These are phyloP conservation scores for Trichaptum fuscoviolaceum DNA, from an alignment of 768 basidiomycete genomes.

Conservation along the genomic window DNA sequence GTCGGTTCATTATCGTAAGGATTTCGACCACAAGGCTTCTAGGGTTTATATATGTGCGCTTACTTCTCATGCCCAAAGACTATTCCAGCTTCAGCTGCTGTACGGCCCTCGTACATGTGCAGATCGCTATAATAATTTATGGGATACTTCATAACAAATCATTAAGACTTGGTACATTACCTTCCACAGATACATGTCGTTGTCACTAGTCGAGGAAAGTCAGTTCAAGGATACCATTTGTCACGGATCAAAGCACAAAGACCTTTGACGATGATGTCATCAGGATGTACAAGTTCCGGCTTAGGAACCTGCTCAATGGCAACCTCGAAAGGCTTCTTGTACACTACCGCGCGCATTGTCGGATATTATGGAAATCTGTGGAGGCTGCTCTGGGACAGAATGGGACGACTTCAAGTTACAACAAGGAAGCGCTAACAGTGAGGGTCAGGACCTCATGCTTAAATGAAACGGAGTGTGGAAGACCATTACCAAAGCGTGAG, in stretches of 20 bases:
- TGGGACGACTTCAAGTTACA: neutral
- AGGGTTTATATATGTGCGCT: slow-evolving; percentile 7
- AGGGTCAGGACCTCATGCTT: neutral
- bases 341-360: slow-evolving; percentile 50
- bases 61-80: slow-evolving; percentile 54
- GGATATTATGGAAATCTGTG: neutral
- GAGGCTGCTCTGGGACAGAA: neutral
- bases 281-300: slow-evolving; percentile 44
- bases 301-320: slow-evolving; percentile 40
- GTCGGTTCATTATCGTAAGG: neutral
- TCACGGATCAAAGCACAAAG: slow-evolving; percentile 5
- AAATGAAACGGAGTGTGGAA: neutral
- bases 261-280: slow-evolving; percentile 49
- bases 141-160: neutral
- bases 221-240: neutral
- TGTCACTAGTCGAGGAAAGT: slow-evolving; percentile 30
- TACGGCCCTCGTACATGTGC: slow-evolving; percentile 55
- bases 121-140: slow-evolving; percentile 31
- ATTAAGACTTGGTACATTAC: slow-evolving; percentile 16
- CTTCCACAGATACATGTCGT: slow-evolving; percentile 50
- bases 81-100: slow-evolving; percentile 42
- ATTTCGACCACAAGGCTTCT: too few relatives aligned
- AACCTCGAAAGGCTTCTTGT: slow-evolving; percentile 44
- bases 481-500: neutral
- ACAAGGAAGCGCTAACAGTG: neutral